Percentiles rank a stretch among this genome's conserved stretches.
These are phyloP conservation scores for Moesziomyces parantarcticus DNA, from an alignment of 1,284 basidiomycete species.

Conservation along the genomic window DNA sequence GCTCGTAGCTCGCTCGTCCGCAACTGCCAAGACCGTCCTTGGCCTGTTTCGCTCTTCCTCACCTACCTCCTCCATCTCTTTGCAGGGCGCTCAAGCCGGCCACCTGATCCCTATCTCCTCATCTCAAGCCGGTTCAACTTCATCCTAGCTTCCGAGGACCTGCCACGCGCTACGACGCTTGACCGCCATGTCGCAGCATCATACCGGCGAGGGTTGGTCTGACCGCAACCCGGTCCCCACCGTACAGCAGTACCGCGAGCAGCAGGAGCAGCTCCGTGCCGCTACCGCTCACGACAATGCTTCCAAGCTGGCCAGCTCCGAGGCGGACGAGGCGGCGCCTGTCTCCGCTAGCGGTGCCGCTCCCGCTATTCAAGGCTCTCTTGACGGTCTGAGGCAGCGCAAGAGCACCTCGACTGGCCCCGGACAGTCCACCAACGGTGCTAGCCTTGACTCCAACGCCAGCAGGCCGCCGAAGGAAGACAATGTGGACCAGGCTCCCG, in stretches of 20 bases:
- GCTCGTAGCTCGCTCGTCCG: not conserved
- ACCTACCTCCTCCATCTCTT: not conserved
- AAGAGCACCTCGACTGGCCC: slow-evolving; percentile 24
- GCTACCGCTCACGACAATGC: slow-evolving; percentile 28
- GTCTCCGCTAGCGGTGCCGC: slow-evolving; percentile 19
- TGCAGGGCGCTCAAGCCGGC: slow-evolving; percentile 3
- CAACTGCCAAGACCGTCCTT: not conserved
- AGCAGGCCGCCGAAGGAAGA: slow-evolving; percentile 26
- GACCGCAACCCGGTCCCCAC: slow-evolving; percentile 59
- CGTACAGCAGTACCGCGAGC: slow-evolving; percentile 48
- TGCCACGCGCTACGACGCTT: not conserved
- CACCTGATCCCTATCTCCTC: not conserved
- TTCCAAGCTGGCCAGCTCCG: slow-evolving; percentile 28
- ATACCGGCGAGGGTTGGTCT: slow-evolving; percentile 59
- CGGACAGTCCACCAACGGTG: slow-evolving; percentile 5
- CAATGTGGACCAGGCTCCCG: slow-evolving; percentile 27
- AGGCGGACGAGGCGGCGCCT: slow-evolving; percentile 33
- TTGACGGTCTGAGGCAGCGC: slow-evolving; percentile 46
- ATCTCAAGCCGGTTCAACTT: not conserved
- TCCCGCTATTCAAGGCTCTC: slow-evolving; percentile 32
- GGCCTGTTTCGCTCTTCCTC: not conserved
- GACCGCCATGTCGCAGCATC: slow-evolving; percentile 42
- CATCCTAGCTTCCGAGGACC: not conserved
- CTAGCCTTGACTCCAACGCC: slow-evolving; percentile 2
- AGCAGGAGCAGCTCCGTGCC: slow-evolving; percentile 40